phyloP scores from a whole-genome alignment of 106 monocot genomes.

The Platanthera guangdongensis region DNA sequence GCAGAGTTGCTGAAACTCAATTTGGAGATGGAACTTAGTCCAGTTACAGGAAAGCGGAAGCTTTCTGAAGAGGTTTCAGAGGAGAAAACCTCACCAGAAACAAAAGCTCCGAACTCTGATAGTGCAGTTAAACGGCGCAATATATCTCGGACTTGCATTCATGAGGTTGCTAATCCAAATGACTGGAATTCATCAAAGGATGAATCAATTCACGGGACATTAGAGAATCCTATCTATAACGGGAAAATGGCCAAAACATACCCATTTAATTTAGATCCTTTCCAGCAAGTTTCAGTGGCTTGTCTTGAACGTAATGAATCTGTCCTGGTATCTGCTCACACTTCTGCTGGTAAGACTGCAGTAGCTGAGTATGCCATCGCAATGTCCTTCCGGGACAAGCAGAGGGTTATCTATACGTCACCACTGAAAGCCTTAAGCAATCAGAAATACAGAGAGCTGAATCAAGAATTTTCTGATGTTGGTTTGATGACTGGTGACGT shows the following conservation, averaged over 20 bases:
- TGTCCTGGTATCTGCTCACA: constrained; percentile 91
- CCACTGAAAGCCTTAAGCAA: constrained; percentile 94
- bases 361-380: constrained; percentile 97
- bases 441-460: constrained; percentile 95
- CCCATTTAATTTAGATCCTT: constrained; percentile 83
- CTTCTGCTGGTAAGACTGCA: constrained; percentile 94
- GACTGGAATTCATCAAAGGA: constrained; percentile 42
- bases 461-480: constrained; percentile 90
- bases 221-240: constrained; percentile 55
- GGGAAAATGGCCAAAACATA: constrained; percentile 86
- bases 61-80: constrained; percentile 9
- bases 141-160: constrained; percentile 78
- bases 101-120: neutral
- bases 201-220: constrained; percentile 55
- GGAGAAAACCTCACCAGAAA: neutral
- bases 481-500: constrained; percentile 97
- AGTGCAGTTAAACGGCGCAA: constrained; percentile 27
- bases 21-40: constrained; percentile 19
- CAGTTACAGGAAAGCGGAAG: constrained; percentile 28
- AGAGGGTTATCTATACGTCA: constrained; percentile 93
- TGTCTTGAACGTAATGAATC: constrained; percentile 92
- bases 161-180: constrained; percentile 88
- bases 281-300: constrained; percentile 80
- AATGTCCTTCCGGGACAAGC: constrained; percentile 92
- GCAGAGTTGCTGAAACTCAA: neutral